Percentiles rank a stretch among this genome's conserved stretches.
Evolutionary conservation across 257 asterid genomes (phyloP).

Genomic region (Fraxinus anomala): DNA sequence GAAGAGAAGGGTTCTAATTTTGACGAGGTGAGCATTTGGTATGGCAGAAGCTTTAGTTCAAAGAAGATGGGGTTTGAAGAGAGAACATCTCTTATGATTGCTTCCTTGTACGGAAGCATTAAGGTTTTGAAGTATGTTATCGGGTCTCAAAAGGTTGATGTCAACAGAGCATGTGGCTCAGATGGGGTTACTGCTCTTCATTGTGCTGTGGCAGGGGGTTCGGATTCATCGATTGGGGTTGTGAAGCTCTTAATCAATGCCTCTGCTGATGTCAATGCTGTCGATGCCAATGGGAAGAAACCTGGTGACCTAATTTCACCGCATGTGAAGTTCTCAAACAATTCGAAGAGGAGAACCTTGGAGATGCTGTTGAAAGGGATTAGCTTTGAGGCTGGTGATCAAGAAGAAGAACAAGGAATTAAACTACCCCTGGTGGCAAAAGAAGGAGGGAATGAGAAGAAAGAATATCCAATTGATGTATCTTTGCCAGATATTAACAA

Average conservation of each 20-base stretch:
- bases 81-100: conserved; percentile 74
- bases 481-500: conserved; percentile 50
- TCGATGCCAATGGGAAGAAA: conserved; percentile 60
- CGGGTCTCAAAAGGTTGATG: conserved; percentile 53
- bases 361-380: conserved; percentile 69
- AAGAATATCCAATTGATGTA: conserved; percentile 70
- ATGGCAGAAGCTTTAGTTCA: conserved; percentile 63
- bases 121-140: conserved; percentile 57
- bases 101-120: conserved; percentile 70
- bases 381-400: conserved; percentile 23
- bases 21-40: conserved; percentile 70
- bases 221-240: conserved; percentile 47
- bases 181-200: conserved; percentile 88
- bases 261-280: conserved; percentile 46
- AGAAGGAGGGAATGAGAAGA: conserved; percentile 54
- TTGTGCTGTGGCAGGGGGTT: conserved; percentile 80
- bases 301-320: conserved; percentile 64
- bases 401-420: conserved; percentile 41
- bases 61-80: conserved; percentile 77
- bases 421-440: conserved; percentile 1
- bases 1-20: conserved; percentile 61
- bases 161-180: conserved; percentile 64
- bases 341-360: conserved; percentile 44
- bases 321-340: conserved; percentile 35
- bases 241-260: conserved; percentile 59